Conservation (phyloP, 169 alveolate genomes). For the Cryptosporidium parvum region DNA sequence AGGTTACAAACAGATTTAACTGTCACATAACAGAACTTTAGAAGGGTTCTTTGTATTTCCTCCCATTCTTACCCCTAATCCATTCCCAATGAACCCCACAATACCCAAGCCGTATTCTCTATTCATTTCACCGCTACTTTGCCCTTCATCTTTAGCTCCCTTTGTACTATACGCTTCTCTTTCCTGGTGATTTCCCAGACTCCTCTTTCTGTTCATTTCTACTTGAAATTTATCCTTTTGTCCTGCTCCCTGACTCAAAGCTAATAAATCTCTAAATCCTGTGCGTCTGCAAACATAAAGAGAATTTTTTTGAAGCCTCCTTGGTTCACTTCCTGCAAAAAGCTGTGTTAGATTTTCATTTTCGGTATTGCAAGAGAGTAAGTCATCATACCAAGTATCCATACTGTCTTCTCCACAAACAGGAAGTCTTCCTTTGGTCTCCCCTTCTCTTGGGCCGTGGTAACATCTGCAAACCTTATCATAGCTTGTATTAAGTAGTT, state of each 20-base stretch:
- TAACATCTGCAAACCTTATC: constrained; percentile 63
- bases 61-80: constrained; percentile 2
- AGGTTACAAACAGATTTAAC: neutral
- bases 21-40: constrained; percentile 1
- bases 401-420: constrained; percentile 66
- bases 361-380: constrained; percentile 54
- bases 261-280: constrained; percentile 30
- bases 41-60: constrained; percentile 13
- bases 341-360: constrained; percentile 19
- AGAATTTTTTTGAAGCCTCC: neutral
- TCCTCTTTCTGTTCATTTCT: neutral
- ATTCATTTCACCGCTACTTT: neutral
- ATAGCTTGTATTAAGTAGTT: constrained; percentile 27
- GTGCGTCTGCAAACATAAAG: constrained; percentile 26
- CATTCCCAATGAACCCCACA: neutral
- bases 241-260: neutral
- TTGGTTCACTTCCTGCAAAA: neutral
- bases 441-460: constrained; percentile 27
- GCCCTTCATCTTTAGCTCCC: neutral
- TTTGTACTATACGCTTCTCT: neutral
- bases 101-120: neutral
- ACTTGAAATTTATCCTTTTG: neutral
- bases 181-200: neutral
- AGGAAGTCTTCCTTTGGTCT: neutral
- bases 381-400: constrained; percentile 69